Percentiles rank a stretch among this genome's conserved stretches.
phyloP scores from a whole-genome alignment of 1,139 yeast genomes.

The Pichia norvegensis region DNA sequence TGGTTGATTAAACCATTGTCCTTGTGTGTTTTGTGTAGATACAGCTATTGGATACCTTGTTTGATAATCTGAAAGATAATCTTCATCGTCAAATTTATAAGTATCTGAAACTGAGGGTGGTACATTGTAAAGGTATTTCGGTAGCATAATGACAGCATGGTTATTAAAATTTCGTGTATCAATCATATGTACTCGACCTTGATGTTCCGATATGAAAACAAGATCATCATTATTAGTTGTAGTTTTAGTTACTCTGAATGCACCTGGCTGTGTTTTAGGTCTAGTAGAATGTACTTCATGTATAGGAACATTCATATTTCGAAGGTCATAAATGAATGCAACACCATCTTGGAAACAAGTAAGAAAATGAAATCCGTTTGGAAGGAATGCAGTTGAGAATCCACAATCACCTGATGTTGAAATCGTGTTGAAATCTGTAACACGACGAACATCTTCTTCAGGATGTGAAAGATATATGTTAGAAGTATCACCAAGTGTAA shows the following conservation, averaged over 20 bases:
- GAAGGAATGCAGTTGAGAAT: slow-evolving; percentile 72
- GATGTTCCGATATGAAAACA: slow-evolving; percentile 72
- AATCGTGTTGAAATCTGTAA: slow-evolving; percentile 28
- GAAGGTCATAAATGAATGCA: slow-evolving; percentile 65
- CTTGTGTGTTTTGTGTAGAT: neutral
- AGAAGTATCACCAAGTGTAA: slow-evolving; percentile 54
- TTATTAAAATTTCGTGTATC: slow-evolving; percentile 66
- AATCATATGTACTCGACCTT: slow-evolving; percentile 74
- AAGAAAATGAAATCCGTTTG: slow-evolving; percentile 65
- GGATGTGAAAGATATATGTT: slow-evolving; percentile 45
- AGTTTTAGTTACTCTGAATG: slow-evolving; percentile 62
- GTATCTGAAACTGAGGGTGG: slow-evolving; percentile 8
- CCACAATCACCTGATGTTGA: slow-evolving; percentile 69
- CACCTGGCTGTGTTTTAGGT: slow-evolving; percentile 37
- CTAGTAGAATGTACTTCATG: slow-evolving; percentile 55
- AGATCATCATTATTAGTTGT: slow-evolving; percentile 68
- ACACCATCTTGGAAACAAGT: slow-evolving; percentile 82
- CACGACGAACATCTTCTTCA: slow-evolving; percentile 21
- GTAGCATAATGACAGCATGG: slow-evolving; percentile 67
- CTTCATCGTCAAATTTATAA: neutral
- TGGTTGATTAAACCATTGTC: slow-evolving; percentile 21
- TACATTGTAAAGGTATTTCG: slow-evolving; percentile 25
- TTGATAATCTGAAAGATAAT: neutral
- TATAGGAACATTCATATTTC: slow-evolving; percentile 49
- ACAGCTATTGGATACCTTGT: slow-evolving; percentile 9